phyloP scores from a whole-genome alignment of 1,284 basidiomycete species.

The Tilletia walkeri region DNA sequence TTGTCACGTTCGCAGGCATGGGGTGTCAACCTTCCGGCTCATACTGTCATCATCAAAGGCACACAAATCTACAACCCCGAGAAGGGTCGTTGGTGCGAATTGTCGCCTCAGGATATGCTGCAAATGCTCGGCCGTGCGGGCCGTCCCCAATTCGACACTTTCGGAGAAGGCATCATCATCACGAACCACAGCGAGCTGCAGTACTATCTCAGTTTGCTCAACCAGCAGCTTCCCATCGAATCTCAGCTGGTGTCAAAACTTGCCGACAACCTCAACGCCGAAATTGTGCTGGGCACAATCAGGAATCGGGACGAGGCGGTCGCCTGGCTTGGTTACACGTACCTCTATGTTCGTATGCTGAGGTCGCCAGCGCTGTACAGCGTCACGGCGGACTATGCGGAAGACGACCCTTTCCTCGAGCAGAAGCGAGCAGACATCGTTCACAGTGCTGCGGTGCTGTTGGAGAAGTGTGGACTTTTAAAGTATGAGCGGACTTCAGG shows the following conservation, averaged over 20 bases:
- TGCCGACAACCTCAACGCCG: constrained; percentile 94
- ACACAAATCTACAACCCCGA: constrained; percentile 99
- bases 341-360: constrained; percentile 87
- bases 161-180: constrained; percentile 97
- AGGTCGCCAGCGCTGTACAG: constrained; percentile 84
- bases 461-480: constrained; percentile 90
- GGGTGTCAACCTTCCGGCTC: constrained; percentile 98
- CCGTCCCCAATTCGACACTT: constrained; percentile 95
- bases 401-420: constrained; percentile 76
- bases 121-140: constrained; percentile 99
- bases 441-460: constrained; percentile 86
- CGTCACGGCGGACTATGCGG: constrained; percentile 84
- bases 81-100: constrained; percentile 94
- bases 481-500: constrained; percentile 90
- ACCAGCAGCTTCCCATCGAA: constrained; percentile 73
- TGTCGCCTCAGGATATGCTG: constrained; percentile 92
- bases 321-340: constrained; percentile 69
- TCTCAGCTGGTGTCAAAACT: constrained; percentile 88
- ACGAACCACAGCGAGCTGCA: constrained; percentile 96
- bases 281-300: constrained; percentile 93
- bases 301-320: constrained; percentile 91
- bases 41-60: constrained; percentile 98
- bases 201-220: constrained; percentile 67
- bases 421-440: constrained; percentile 92
- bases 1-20: constrained; percentile 64